Evolutionary conservation across 2,329 filamentous ascomycete species (phyloP), one percentile per base, ranked within the genome.

Genomic region (Emericellopsis cladophorae): DNA sequence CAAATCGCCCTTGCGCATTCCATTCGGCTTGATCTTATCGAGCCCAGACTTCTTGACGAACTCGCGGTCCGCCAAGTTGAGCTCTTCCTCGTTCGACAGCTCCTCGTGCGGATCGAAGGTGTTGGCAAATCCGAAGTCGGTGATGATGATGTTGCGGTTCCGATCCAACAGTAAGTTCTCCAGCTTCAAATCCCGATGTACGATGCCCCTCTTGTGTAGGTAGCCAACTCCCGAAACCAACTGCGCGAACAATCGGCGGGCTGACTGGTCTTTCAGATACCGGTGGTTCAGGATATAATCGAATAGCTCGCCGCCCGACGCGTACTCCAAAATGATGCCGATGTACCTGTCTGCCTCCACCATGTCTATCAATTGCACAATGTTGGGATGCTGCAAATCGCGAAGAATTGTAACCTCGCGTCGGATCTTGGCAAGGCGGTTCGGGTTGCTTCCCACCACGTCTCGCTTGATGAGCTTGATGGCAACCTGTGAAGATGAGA

Each of bases 111-210:
- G 78, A 55, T 95, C 84, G 56, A 98, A 98, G 0, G 89, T 96
- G 62, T 98, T 98, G 50, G 92, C 92, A 58, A 98, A 98, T 15
- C 92, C 92, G 62, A 98, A 98, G 64, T 98, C 92, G 14, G 92
- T 98, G 56, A 98, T 98, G 64, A 98, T 98, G 55, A 98, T 96
- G 67, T 98, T 98, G 47, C 88, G 83, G 57, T 98, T 95, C 47
- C 90, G 82, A 62, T 98, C 92, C 40, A 98, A 73, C 31, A 98
- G 73, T 52, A 98, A 61, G 56, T 98, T 98, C 64, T 98, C 92
- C 37, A 98, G 72, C 65, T 98, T 98, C 49, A 98, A 65, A 65
- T 98, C 92, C 53, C 92, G 81, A 59, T 98, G 92, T 12, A 98
- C 92, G 50, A 98, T 98, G 45, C 92, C 92, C 65, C 95, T 96